Evolutionary conservation across 768 basidiomycete genomes (phyloP).

Genomic region (Galerina marginata): DNA sequence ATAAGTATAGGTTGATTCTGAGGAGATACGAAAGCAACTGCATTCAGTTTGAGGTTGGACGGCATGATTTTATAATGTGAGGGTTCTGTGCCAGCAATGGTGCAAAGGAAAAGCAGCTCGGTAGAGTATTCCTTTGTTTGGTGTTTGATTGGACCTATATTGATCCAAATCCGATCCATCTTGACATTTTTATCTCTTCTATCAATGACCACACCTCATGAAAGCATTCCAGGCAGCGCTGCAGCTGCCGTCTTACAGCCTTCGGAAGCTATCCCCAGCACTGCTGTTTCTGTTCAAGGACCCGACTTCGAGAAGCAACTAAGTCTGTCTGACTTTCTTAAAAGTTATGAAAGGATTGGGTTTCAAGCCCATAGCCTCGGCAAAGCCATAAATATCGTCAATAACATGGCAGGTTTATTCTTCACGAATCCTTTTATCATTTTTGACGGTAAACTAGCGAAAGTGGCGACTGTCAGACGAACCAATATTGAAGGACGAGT

Average conservation of each 20-base stretch:
- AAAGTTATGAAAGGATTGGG: constrained; percentile 87
- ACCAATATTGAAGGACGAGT: constrained; percentile 70
- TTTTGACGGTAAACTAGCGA: constrained; percentile 52
- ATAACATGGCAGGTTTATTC: constrained; percentile 77
- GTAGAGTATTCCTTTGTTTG: neutral
- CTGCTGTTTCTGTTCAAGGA: constrained; percentile 77
- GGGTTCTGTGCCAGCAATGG: no score
- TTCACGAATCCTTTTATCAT: neutral
- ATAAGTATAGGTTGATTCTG: constrained; percentile 85
- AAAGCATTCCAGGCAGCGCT: constrained; percentile 56
- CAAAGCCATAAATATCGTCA: constrained; percentile 86
- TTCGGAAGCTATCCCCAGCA: constrained; percentile 71
- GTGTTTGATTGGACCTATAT: constrained; percentile 19
- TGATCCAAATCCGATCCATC: constrained; percentile 3
- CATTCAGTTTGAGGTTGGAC: constrained; percentile 72
- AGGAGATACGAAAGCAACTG: constrained; percentile 85
- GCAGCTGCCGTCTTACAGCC: constrained; percentile 80
- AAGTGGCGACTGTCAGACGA: constrained; percentile 91
- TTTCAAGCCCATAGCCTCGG: constrained; percentile 97
- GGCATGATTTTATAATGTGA: constrained; percentile 51
- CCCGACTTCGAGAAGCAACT: constrained; percentile 81
- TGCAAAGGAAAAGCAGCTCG: neutral
- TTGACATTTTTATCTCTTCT: constrained; percentile 9
- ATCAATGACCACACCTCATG: constrained; percentile 2
- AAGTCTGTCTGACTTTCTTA: constrained; percentile 72